Percentiles rank a stretch among this genome's conserved stretches.
These are phyloP conservation scores for Cryptosporidium xiaoi DNA, from an alignment of 169 alveolate species.

Conservation along the genomic window DNA sequence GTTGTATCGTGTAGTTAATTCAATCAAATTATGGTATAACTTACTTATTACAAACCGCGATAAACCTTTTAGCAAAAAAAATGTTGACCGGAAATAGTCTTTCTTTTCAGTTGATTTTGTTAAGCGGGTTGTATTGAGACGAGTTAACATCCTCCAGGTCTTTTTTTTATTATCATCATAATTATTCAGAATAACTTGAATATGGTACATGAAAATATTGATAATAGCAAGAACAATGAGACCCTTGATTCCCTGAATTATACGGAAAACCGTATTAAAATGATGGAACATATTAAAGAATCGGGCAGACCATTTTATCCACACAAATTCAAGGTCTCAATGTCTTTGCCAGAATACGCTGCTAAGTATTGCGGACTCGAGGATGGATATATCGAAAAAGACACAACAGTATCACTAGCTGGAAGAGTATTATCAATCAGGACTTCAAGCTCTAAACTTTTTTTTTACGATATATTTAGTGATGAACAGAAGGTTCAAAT, in stretches of 20 bases:
- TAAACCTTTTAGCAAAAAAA: no score
- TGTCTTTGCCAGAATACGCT: constrained; percentile 88
- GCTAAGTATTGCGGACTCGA: constrained; percentile 85
- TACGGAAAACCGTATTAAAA: constrained; percentile 32
- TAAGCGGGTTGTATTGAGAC: constrained; percentile 34
- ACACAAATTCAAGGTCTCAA: constrained; percentile 89
- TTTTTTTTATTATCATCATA: background rate
- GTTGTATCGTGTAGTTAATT: background rate
- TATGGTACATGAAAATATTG: constrained; percentile 1
- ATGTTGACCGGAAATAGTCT: no score
- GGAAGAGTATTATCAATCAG: constrained; percentile 93
- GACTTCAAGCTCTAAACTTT: constrained; percentile 89
- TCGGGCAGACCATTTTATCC: constrained; percentile 80
- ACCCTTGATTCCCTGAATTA: constrained; percentile 15
- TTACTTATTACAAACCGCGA: no score
- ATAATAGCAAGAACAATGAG: background rate
- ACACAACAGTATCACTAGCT: constrained; percentile 85
- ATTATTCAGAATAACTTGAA: background rate
- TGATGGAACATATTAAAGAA: constrained; percentile 39
- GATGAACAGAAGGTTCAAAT: constrained; percentile 91
- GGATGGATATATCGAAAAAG: constrained; percentile 89
- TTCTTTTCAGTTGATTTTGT: no score
- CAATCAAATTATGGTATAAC: constrained; percentile 20
- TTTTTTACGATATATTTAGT: constrained; percentile 90
- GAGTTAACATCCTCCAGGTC: background rate